phyloP scores from a whole-genome alignment of 2,329 filamentous ascomycete genomes.

The Aspergillus brasiliensis region DNA sequence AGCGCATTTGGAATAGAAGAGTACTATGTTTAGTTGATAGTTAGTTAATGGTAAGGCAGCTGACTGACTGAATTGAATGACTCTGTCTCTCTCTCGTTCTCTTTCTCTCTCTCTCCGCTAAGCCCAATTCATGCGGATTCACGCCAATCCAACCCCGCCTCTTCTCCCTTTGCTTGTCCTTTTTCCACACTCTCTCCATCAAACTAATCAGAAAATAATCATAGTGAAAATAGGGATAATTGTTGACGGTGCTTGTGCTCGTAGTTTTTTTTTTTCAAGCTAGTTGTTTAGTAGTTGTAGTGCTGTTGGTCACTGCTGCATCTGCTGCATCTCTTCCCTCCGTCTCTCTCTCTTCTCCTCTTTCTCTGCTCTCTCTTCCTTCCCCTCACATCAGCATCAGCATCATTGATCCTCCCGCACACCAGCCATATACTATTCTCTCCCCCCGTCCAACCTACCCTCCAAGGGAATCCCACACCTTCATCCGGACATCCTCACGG shows the following conservation, averaged over 20 bases:
- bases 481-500: background rate
- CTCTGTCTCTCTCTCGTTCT: too few species aligned
- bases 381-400: background rate
- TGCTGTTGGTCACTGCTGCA: background rate
- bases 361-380: background rate
- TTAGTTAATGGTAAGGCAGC: too few species aligned
- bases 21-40: too few species aligned
- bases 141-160: slow-evolving; percentile 9
- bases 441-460: slow-evolving; percentile 5
- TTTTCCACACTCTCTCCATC: slow-evolving; percentile 1
- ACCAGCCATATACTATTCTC: background rate
- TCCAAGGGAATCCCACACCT: slow-evolving; percentile 3
- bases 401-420: background rate
- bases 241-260: too few species aligned
- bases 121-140: background rate
- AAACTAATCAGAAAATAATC: background rate
- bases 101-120: background rate
- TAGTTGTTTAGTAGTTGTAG: background rate
- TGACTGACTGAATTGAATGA: too few species aligned
- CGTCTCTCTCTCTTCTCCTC: background rate
- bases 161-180: slow-evolving; percentile 7
- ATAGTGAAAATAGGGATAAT: background rate
- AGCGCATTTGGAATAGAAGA: too few species aligned
- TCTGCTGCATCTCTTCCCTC: background rate
- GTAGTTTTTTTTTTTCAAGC: too few species aligned